Evolutionary conservation across 805 yeast species (phyloP).

Genomic region (Wickerhamiella occidentalis): DNA sequence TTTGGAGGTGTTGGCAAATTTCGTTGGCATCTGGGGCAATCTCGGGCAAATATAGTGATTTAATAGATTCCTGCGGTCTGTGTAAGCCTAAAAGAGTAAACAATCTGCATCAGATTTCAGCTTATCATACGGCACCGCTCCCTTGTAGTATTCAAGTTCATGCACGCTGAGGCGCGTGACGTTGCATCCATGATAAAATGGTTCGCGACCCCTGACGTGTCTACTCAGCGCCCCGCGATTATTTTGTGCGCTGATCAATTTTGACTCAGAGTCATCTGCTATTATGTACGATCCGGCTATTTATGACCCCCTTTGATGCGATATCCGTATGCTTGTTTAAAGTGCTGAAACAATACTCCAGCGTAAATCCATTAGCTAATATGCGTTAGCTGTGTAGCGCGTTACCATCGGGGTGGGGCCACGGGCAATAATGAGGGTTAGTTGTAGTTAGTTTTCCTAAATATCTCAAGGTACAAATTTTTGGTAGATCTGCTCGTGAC

Average conservation of each 20-base stretch:
- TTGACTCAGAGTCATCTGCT: background rate
- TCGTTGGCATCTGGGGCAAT: too few relatives aligned
- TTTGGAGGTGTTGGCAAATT: background rate
- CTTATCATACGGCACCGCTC: too few relatives aligned
- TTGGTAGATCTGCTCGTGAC: too few relatives aligned
- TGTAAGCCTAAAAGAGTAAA: too few relatives aligned
- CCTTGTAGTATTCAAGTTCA: background rate
- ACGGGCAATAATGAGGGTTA: too few relatives aligned
- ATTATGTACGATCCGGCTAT: background rate
- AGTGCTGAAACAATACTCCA: background rate
- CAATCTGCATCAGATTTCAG: too few relatives aligned
- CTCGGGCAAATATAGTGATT: too few relatives aligned
- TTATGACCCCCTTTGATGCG: background rate
- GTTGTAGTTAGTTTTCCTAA: too few relatives aligned
- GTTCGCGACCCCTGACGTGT: background rate
- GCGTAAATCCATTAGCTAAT: background rate
- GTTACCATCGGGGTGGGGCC: background rate
- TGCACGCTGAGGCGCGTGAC: constrained; percentile 1
- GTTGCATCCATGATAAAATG: background rate
- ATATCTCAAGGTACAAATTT: too few relatives aligned
- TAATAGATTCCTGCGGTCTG: too few relatives aligned
- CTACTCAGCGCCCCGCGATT: background rate
- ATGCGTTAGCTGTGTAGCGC: background rate
- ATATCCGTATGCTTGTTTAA: background rate
- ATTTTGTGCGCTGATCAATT: background rate